Conservation (phyloP, 768 basidiomycete species). For the Dentipellis fragilis region DNA sequence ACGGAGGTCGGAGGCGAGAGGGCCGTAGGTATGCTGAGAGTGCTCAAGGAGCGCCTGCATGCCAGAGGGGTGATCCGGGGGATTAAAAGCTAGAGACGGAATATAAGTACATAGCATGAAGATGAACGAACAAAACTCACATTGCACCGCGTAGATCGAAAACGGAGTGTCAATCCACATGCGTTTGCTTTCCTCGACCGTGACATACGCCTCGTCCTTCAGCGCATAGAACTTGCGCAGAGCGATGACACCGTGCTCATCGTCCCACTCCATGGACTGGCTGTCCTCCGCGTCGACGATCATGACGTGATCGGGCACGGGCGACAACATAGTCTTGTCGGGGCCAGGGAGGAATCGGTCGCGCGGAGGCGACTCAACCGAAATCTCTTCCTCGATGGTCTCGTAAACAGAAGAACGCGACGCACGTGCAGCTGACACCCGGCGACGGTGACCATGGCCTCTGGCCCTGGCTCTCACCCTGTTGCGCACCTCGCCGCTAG, state of each 20-base stretch:
- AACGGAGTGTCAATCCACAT: conserved; percentile 65
- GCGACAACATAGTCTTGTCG: conserved; percentile 3
- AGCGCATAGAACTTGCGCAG: conserved; percentile 62
- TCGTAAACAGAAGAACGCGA: conserved; percentile 68
- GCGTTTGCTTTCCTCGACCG: conserved; percentile 56
- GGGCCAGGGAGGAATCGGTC: conserved; percentile 1
- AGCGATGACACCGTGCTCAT: conserved; percentile 55
- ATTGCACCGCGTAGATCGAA: conserved; percentile 62
- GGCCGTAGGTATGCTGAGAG: conserved; percentile 60
- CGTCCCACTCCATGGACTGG: conserved; percentile 48
- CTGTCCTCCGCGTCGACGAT: conserved; percentile 46
- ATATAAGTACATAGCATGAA: background rate
- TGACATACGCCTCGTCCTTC: conserved; percentile 54
- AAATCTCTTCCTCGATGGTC: conserved; percentile 66
- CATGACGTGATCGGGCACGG: conserved; percentile 23
- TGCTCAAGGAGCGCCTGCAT: conserved; percentile 70
- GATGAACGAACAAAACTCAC: conserved; percentile 31
- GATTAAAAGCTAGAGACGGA: conserved; percentile 42
- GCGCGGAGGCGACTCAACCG: conserved; percentile 21
- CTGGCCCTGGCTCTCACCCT: conserved; percentile 42
- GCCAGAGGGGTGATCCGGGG: conserved; percentile 49
- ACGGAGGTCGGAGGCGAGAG: conserved; percentile 61
- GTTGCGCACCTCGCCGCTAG: conserved; percentile 26
- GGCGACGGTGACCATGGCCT: conserved; percentile 62
- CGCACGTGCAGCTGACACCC: conserved; percentile 52